Evolutionary conservation across 352 stramenopile species (phyloP), one percentile per base, ranked within the genome.

Genomic region (Lagenidium giganteum): DNA sequence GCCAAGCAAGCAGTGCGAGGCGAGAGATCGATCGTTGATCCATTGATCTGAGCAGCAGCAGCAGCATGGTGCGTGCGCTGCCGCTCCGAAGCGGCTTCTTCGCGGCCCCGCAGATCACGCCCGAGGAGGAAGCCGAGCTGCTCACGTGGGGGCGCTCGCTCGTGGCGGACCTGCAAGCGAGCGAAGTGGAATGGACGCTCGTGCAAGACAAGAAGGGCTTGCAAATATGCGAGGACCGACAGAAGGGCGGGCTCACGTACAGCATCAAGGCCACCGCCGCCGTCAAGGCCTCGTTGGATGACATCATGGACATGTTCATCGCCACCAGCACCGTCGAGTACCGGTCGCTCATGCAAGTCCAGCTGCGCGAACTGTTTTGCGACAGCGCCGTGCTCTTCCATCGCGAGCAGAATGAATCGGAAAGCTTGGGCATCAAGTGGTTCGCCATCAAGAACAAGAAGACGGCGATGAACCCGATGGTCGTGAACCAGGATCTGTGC

Each of bases 371-470:
- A 29, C 70, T 69, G 57, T 87, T 85, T 42, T 63, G 64, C 3
- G 79, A 92, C 57, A 66, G 61, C 2, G 73, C 73, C 13, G 76
- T 89, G 60, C 66, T 92, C 17, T 87, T 71, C 64, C 74, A 87
- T 52, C 64, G 61, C 27, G 76, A 86, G 39, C 71, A 83, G 50
- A 82, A 83, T 53, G 79, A 92, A 32, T 68, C 49, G n/a, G 79
- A 92, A 42, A 73, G 67, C 34, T 57, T 92, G 30, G 77, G 70
- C 47, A 79, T 92, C 61, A 92, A 92, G 51, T 92, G 79, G 79
- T 52, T 82, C 27, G 79, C 75, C 14, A 69, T 78, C 26, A 61
- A 75, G 22, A 71, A 67, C 38, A 87, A 87, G 49, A 86, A 87
- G 56, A 76, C 63, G 17, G 56, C 63, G 25, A 57, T 76, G 17